phyloP scores from a whole-genome alignment of 192 early-diverging fungal genomes.

The Coemansia brasiliensis region DNA sequence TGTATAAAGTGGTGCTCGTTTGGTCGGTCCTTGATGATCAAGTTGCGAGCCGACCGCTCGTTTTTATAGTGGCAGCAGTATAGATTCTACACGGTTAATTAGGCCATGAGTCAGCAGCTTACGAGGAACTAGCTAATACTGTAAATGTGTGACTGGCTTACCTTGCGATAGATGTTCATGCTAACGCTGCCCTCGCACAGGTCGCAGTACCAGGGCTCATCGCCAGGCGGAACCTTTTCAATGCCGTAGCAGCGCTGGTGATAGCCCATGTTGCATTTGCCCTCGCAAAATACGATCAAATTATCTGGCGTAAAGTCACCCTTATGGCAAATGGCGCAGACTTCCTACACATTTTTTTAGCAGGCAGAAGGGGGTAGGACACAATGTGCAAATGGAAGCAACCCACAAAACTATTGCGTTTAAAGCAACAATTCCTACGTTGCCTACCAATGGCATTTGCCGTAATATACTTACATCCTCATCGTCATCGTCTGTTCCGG shows the following conservation, averaged over 20 bases:
- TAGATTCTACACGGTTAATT: slow-evolving; percentile 23
- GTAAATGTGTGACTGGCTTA: slow-evolving; percentile 15
- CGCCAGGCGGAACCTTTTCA: slow-evolving; percentile 35
- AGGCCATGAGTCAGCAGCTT: too few species aligned
- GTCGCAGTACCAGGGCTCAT: slow-evolving; percentile 54
- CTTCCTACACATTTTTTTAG: slow-evolving; percentile 26
- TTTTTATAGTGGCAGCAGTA: slow-evolving; percentile 53
- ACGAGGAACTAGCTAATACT: background rate
- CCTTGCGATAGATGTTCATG: slow-evolving; percentile 19
- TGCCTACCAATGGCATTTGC: background rate
- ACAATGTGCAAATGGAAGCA: too few species aligned
- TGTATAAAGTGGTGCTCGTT: slow-evolving; percentile 36
- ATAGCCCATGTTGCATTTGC: slow-evolving; percentile 36
- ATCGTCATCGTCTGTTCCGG: slow-evolving; percentile 2
- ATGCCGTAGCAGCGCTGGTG: slow-evolving; percentile 52
- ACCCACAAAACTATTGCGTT: too few species aligned
- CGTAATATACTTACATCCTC: background rate
- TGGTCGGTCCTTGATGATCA: slow-evolving; percentile 20
- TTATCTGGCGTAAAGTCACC: slow-evolving; percentile 37
- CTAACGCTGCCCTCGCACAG: slow-evolving; percentile 19
- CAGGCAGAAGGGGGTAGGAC: background rate
- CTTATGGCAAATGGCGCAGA: slow-evolving; percentile 37
- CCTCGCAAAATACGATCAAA: slow-evolving; percentile 50
- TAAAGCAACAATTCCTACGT: too few species aligned
- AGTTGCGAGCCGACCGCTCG: slow-evolving; percentile 33